A percentile compares a stretch with the other conserved stretches of the same genome.
Evolutionary conservation across 495 filamentous ascomycete genomes (phyloP).

Genomic region (Rhypophila decipiens): DNA sequence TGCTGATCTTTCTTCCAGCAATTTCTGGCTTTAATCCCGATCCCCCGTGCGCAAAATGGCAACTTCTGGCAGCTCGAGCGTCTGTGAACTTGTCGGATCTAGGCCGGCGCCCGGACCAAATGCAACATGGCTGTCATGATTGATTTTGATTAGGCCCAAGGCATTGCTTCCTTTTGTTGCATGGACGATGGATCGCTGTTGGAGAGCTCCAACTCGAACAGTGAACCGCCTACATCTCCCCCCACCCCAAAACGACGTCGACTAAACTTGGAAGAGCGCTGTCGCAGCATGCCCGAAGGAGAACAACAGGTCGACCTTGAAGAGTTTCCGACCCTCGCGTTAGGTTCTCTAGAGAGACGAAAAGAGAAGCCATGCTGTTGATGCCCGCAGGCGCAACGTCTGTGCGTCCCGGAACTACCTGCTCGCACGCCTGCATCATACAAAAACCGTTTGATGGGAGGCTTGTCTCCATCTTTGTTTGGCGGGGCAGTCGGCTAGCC

Average conservation of each 20-base stretch:
- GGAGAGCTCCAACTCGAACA: slow-evolving; percentile 2
- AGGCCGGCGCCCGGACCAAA: slow-evolving; percentile 13
- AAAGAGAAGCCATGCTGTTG: slow-evolving; percentile 7
- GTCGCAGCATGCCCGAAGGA: slow-evolving; percentile 14
- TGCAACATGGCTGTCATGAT: slow-evolving; percentile 15
- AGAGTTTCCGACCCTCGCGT: too few relatives aligned
- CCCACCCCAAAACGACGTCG: slow-evolving; percentile 10
- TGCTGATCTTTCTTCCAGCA: slow-evolving; percentile 12
- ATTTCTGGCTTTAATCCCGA: slow-evolving; percentile 21
- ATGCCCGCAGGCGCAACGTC: slow-evolving; percentile 13
- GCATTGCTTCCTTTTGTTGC: slow-evolving; percentile 22
- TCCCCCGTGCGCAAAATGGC: slow-evolving; percentile 22
- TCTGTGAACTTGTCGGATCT: slow-evolving; percentile 17
- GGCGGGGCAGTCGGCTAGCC: slow-evolving; percentile 18
- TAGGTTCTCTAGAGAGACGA: too few relatives aligned
- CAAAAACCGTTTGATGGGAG: slow-evolving; percentile 12
- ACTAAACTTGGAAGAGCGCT: slow-evolving; percentile 22
- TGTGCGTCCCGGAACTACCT: slow-evolving; percentile 24
- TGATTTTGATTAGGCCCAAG: slow-evolving; percentile 6
- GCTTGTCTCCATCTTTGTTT: slow-evolving; percentile 13
- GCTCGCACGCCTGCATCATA: slow-evolving; percentile 16
- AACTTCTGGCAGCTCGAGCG: slow-evolving; percentile 10
- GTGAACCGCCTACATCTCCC: slow-evolving; percentile 10
- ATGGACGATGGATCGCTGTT: slow-evolving; percentile 15
- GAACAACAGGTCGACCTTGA: too few relatives aligned